Evolutionary conservation across 345 rosid genomes (phyloP), one percentile per base, ranked within the genome.

Genomic region (Arabidopsis arenosa): DNA sequence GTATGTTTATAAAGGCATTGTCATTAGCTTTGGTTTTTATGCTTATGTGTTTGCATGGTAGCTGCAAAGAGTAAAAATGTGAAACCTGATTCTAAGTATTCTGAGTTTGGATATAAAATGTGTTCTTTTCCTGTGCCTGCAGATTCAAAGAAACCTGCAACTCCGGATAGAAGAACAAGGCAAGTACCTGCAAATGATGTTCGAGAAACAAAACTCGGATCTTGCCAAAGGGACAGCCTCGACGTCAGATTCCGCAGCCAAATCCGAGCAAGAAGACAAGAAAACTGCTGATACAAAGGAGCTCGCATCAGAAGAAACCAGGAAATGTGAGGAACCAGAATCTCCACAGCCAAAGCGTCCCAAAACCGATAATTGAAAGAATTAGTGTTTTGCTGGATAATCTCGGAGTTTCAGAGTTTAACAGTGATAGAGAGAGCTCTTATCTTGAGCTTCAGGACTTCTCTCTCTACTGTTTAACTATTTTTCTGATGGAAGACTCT

Each of bases 161-260:
- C 82, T 94, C 74, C 89, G 90, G 8, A 90, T 94, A 80, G 98
- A 94, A 85, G 98, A 94, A 83, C 96, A 94, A 80, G 98, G 98
- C 64, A 87, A 84, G 85, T 80, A 87, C 85, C 95, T 94, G 66
- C 96, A 94, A 73, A 86, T 84, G 96, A 94, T 94, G 96, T 94
- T 94, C 60, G 96, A 92, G 91, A 89, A 88, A 84, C 98, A 93
- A 79, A 86, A 84, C 77, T 82, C 96, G 1, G 91, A 88, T 66
- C 62, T 74, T 17, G 79, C 82, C 77, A 84, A 81, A 86, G 79
- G 82, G 52, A 89, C 89, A 80, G 79, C 80, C 65, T 66, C 95
- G 11, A 77, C 94, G 43, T 78, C 78, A 66, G 81, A 78, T 66
- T 33, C 73, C 0, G 41, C 73, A 41, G 41, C 84, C 86, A 63